These are phyloP conservation scores for Trametes punicea DNA, from an alignment of 768 basidiomycete genomes.

Conservation along the genomic window DNA sequence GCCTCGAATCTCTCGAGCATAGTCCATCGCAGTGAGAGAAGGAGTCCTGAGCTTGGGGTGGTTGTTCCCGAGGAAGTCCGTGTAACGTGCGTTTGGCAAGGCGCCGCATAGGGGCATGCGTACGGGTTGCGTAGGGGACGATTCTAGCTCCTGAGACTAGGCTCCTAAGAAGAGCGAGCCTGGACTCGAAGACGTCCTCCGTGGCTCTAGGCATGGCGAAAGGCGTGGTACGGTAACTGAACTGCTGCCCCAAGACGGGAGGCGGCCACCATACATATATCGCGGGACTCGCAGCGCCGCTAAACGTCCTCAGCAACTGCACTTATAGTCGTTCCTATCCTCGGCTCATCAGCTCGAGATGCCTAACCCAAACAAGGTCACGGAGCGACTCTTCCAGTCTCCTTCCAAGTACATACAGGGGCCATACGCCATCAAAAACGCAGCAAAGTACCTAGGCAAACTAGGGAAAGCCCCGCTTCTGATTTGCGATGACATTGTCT, in stretches of 20 bases:
- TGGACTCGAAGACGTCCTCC: not conserved
- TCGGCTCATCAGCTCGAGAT: conserved; percentile 5
- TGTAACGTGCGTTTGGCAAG: too few species aligned
- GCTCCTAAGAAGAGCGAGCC: not conserved
- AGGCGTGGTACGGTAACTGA: too few species aligned
- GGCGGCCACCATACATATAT: too few species aligned
- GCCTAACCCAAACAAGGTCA: conserved; percentile 26
- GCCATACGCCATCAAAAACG: conserved; percentile 31
- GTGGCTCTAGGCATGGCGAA: not conserved
- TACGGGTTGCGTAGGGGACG: not conserved
- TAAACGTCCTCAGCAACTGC: too few species aligned
- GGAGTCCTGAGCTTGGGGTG: too few species aligned
- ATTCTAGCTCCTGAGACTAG: conserved; percentile 1
- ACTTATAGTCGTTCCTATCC: not conserved
- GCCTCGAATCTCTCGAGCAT: too few species aligned
- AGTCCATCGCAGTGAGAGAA: too few species aligned
- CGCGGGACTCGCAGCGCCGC: not conserved
- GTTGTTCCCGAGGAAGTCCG: too few species aligned
- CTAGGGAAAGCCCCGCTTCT: conserved; percentile 27
- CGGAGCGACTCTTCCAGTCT: conserved; percentile 31
- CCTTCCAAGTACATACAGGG: conserved; percentile 34
- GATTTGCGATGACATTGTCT: conserved; percentile 29
- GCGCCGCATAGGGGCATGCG: too few species aligned
- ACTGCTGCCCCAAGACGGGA: too few species aligned
- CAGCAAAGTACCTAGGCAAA: conserved; percentile 26